Base-by-base conservation (phyloP, 768 basidiomycete species). In the Grammothele lineata region DNA sequence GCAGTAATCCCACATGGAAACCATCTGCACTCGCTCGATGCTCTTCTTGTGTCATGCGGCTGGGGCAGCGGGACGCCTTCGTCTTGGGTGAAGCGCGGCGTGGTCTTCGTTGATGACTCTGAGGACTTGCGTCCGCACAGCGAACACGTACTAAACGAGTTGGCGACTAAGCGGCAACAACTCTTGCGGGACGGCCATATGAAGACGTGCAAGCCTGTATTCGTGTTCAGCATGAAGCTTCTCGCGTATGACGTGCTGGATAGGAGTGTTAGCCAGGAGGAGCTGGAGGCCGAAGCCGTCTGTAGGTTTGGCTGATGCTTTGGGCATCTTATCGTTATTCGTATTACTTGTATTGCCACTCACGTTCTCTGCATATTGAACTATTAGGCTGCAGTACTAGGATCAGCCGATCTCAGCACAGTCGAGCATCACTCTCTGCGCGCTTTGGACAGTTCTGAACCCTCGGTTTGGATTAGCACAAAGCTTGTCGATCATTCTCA, bases 31-130 rank as follows among this genome's bases (percentile, higher is more conserved):
- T 68, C 69, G 2, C 44, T 80, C 9, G 69, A 74, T n/a, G 66
- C 75, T 1, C 49, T 80, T 7, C 53, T 80, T 2, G n/a, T 57
- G 3, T 76, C 68, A 2, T 80, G 80, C 55, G 76, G 72, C 12
- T 76, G 73, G 74, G 34, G 4, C 8, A 23, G 12, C 12, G 21
- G 21, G n/a, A 24, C 34, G 34, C 18, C 51, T 18, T 53, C 47
- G 22, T 14, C 19, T 5, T 59, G 56, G 52, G 56, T 50, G 3
- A 19, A 40, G 18, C 45, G 45, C n/a, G 63, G 63, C n/a, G 58
- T 63, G 36, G 45, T 63, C 15, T 59, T 65, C 47, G 49, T 62
- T 11, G 57, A 64, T 41, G 43, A 53, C 3, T 25, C 40, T 2
- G 43, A 45, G n/a, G 42, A 24, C 23, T 45, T 8, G 4, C 19